phyloP scores from a whole-genome alignment of 2,329 filamentous ascomycete genomes.

The Colletotrichum musae region DNA sequence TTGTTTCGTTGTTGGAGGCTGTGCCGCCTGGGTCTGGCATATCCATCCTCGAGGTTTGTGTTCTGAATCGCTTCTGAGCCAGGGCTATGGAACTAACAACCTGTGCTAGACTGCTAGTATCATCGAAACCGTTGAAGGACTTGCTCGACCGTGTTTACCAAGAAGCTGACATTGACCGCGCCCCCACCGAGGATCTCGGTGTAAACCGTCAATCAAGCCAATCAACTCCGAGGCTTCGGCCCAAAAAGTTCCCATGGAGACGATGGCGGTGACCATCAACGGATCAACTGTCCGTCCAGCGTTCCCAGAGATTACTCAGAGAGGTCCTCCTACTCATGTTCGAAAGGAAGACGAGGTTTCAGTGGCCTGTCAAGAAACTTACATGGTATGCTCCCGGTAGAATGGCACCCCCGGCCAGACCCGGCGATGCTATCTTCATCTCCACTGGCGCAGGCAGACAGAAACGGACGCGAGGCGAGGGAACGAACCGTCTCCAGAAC shows the following conservation, averaged over 20 bases:
- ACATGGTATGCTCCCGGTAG: conserved; percentile 3
- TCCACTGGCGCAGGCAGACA: conserved; percentile 4
- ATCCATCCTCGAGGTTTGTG: background rate
- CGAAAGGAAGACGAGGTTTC: conserved; percentile 20
- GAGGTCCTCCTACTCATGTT: conserved; percentile 3
- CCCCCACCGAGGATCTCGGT: conserved; percentile 10
- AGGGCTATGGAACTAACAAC: background rate
- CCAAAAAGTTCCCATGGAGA: conserved; percentile 4
- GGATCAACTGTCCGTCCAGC: background rate
- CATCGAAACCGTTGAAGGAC: background rate
- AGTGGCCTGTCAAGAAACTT: conserved; percentile 16
- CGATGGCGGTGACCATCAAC: background rate
- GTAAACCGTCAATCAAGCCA: background rate
- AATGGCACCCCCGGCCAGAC: conserved; percentile 13
- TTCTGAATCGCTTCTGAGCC: background rate
- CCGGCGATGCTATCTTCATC: conserved; percentile 3
- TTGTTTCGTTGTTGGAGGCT: background rate
- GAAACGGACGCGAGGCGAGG: conserved; percentile 7
- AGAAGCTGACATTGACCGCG: background rate
- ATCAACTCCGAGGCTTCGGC: conserved; percentile 8
- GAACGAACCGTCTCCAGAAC: conserved; percentile 19
- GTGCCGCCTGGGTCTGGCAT: background rate
- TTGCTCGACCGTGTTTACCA: background rate
- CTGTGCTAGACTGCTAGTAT: too few relatives aligned
- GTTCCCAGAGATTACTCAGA: background rate